Evolutionary conservation across 75 land plant species (phyloP).

Genomic region (Cupressus sempervirens): DNA sequence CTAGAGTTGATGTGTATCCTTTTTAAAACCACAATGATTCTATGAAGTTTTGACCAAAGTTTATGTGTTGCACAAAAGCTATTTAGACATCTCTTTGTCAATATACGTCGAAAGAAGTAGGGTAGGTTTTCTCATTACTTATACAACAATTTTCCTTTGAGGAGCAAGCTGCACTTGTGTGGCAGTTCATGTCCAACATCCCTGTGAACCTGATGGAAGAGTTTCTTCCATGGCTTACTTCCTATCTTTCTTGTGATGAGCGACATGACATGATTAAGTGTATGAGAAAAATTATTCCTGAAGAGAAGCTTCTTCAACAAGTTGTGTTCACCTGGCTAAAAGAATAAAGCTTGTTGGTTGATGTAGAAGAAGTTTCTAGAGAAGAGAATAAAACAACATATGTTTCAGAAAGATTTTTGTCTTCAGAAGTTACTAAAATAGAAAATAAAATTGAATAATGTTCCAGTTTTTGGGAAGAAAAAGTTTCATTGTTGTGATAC

Average conservation of each 20-base stretch:
- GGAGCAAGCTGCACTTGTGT: constrained; percentile 80
- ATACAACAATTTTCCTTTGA: constrained; percentile 65
- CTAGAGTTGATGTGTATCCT: too few relatives aligned
- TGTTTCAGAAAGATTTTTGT: not conserved
- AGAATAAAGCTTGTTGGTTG: constrained; percentile 19
- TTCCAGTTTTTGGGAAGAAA: constrained; percentile 22
- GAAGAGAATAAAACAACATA: constrained; percentile 6
- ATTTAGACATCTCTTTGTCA: too few relatives aligned
- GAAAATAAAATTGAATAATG: constrained; percentile 2
- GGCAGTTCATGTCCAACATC: constrained; percentile 86
- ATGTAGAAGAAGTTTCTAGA: constrained; percentile 10
- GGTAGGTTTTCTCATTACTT: constrained; percentile 80
- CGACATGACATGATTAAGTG: constrained; percentile 53
- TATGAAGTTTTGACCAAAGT: too few relatives aligned
- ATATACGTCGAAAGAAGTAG: too few relatives aligned
- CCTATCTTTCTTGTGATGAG: constrained; percentile 62
- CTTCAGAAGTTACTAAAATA: constrained; percentile 1
- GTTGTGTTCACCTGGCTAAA: constrained; percentile 85
- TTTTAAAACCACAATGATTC: too few relatives aligned
- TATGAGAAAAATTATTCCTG: constrained; percentile 58
- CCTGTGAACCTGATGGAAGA: constrained; percentile 76
- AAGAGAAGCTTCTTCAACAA: constrained; percentile 73
- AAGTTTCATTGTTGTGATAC: too few relatives aligned
- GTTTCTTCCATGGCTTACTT: constrained; percentile 78
- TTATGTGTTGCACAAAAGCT: too few relatives aligned